Conservation (phyloP, 2,329 filamentous ascomycete genomes). For the Simplicillium aogashimaense region DNA sequence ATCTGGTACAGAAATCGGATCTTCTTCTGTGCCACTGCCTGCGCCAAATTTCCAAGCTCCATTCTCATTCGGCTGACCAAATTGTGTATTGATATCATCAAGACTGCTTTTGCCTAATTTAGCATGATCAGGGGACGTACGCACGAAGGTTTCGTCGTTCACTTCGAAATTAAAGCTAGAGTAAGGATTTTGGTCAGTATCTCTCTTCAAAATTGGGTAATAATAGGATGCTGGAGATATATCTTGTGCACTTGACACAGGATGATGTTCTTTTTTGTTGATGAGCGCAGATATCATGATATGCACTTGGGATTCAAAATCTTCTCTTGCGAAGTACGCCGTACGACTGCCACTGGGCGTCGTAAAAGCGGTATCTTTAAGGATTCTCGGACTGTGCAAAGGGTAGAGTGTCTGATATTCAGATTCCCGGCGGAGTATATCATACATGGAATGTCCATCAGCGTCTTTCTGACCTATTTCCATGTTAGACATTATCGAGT, state of each 20-base stretch:
- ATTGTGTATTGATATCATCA: slow-evolving; percentile 53
- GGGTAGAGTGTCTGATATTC: too few relatives aligned
- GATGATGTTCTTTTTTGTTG: slow-evolving; percentile 11
- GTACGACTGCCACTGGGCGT: too few relatives aligned
- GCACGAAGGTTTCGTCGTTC: slow-evolving; percentile 29
- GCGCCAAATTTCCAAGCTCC: slow-evolving; percentile 42
- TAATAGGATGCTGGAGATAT: background rate
- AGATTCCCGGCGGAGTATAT: too few relatives aligned
- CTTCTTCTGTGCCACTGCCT: slow-evolving; percentile 24
- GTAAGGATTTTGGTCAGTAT: slow-evolving; percentile 22
- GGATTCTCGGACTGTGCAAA: too few relatives aligned
- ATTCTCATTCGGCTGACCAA: slow-evolving; percentile 38
- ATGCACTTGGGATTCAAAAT: background rate
- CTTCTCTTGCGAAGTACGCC: too few relatives aligned
- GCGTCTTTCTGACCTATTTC: slow-evolving; percentile 3
- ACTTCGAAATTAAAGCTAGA: slow-evolving; percentile 42
- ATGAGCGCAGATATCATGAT: slow-evolving; percentile 17
- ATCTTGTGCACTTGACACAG: background rate
- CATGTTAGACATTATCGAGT: background rate
- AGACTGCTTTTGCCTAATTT: slow-evolving; percentile 39
- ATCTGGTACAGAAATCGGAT: slow-evolving; percentile 13
- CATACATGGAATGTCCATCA: background rate
- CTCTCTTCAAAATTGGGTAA: background rate
- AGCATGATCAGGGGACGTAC: slow-evolving; percentile 23
- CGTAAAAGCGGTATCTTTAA: too few relatives aligned